These are phyloP conservation scores for Saturnispora quitensis DNA, from an alignment of 805 yeast species.

Conservation along the genomic window DNA sequence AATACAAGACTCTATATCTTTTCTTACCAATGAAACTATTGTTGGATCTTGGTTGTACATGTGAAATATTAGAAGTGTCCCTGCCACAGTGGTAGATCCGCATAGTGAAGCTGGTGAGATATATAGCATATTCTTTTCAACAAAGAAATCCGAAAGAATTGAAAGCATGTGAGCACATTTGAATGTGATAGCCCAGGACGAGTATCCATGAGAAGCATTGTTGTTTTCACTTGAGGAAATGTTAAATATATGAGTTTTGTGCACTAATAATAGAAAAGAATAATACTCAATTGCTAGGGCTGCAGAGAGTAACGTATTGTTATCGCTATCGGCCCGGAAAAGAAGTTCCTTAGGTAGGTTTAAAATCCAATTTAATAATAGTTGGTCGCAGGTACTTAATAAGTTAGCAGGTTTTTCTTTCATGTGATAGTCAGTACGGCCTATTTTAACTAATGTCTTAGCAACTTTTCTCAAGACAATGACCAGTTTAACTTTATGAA, in stretches of 20 bases:
- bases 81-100: slow-evolving; percentile 54
- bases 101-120: slow-evolving; percentile 13
- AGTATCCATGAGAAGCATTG: slow-evolving; percentile 38
- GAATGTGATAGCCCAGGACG: slow-evolving; percentile 74
- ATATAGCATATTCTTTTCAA: slow-evolving; percentile 48
- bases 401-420: slow-evolving; percentile 41
- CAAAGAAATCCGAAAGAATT: slow-evolving; percentile 47
- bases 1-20: slow-evolving; percentile 18
- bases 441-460: slow-evolving; percentile 10
- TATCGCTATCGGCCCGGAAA: slow-evolving; percentile 47
- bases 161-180: slow-evolving; percentile 74
- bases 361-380: slow-evolving; percentile 71
- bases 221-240: slow-evolving; percentile 21
- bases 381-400: slow-evolving; percentile 60
- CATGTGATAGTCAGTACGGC: not conserved
- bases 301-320: slow-evolving; percentile 26
- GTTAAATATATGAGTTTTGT: slow-evolving; percentile 54
- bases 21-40: slow-evolving; percentile 19
- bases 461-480: slow-evolving; percentile 55
- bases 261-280: slow-evolving; percentile 61
- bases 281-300: slow-evolving; percentile 63
- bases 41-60: slow-evolving; percentile 27
- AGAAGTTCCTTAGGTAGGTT: slow-evolving; percentile 54
- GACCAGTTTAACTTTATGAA: slow-evolving; percentile 53
- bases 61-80: slow-evolving; percentile 66